Base-by-base conservation (phyloP, 2,329 filamentous ascomycete genomes). In the Dryadomyces quercivorus region DNA sequence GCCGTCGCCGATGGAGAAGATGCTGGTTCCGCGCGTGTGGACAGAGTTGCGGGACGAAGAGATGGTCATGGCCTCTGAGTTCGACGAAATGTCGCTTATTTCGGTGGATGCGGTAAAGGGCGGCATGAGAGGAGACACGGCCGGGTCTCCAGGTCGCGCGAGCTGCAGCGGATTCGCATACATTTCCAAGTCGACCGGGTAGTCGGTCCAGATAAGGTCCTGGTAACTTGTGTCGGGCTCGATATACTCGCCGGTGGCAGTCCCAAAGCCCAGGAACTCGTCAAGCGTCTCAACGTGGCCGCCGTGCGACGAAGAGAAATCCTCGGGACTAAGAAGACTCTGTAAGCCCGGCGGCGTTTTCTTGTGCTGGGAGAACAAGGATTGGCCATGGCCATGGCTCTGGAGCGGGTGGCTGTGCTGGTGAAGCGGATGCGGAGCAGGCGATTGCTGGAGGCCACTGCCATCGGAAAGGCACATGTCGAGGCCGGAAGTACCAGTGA, bases 11-110 rank as follows among this genome's bases (percentile, higher is more conserved):
- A 63, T 62, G 1, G 74, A 76, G 60, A 72, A 67, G 47, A 74
- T 73, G 63, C 73, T 77, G 5, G 72, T 75, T 21, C 67, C 70
- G 42, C 73, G 67, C 1, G 74, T 76, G 57, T 75, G 72, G 2
- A 71, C 66, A 2, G 73, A 75, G 0, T 66, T 69, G 12, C 68
- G 62, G 1, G 72, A 72, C 0, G 74, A 73, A 1, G 69, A 65
- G 2, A 65, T 60, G 1, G 66, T 67, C 61, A 72, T 67, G 8
- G 68, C 66, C 56, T 75, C 73, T 7, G 73, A 73, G 21, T 62
- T 65, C 5, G 70, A 69, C 3, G 69, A 70, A 13, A 71, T 63
- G 53, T 74, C 70, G 58, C 67, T 72, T 26, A 70, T 59, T 8
- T 72, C 72, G 0, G 55, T 56, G 4, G 36, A 44, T 0, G 54